Conservation (phyloP, 2,329 filamentous ascomycete species). For the Curvularia sp. region DNA sequence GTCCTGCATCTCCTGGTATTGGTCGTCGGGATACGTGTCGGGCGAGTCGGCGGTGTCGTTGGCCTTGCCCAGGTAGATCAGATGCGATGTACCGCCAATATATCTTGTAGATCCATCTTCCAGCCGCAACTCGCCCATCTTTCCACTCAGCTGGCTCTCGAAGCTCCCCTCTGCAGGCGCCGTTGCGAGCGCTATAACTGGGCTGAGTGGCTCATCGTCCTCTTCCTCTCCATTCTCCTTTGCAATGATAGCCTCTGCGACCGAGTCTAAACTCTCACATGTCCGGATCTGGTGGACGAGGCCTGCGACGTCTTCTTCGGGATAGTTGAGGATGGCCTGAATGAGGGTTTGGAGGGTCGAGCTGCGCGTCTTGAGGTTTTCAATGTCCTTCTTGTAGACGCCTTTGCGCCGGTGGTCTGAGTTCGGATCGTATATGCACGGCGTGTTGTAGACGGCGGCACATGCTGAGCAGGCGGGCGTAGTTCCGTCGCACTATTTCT, state of each 20-base stretch:
- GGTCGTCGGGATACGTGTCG: slow-evolving; percentile 52
- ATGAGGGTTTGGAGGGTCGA: slow-evolving; percentile 91
- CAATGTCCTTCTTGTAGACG: slow-evolving; percentile 93
- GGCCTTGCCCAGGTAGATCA: slow-evolving; percentile 72
- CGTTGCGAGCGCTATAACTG: slow-evolving; percentile 46
- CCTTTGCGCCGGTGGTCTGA: slow-evolving; percentile 96
- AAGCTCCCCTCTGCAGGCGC: slow-evolving; percentile 53
- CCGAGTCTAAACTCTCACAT: slow-evolving; percentile 75
- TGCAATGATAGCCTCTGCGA: slow-evolving; percentile 66
- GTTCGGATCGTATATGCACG: slow-evolving; percentile 94
- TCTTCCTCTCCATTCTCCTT: slow-evolving; percentile 58
- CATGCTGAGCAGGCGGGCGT: slow-evolving; percentile 71
- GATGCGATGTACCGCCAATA: slow-evolving; percentile 91
- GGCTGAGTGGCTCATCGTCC: slow-evolving; percentile 51
- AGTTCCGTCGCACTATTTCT: slow-evolving; percentile 73
- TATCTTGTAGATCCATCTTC: slow-evolving; percentile 89
- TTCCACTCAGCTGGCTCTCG: slow-evolving; percentile 85
- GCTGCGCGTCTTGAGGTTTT: slow-evolving; percentile 83
- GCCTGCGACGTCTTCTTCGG: slow-evolving; percentile 82
- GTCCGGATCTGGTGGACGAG: slow-evolving; percentile 88
- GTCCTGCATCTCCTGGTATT: slow-evolving; percentile 65
- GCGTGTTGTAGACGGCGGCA: slow-evolving; percentile 87
- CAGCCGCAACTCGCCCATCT: slow-evolving; percentile 89
- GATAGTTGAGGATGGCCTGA: slow-evolving; percentile 88
- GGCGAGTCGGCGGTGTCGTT: slow-evolving; percentile 43